A percentile compares a stretch with the other conserved stretches of the same genome.
These are phyloP conservation scores for Hypholoma fasciculare DNA, from an alignment of 768 basidiomycete species.

Conservation along the genomic window DNA sequence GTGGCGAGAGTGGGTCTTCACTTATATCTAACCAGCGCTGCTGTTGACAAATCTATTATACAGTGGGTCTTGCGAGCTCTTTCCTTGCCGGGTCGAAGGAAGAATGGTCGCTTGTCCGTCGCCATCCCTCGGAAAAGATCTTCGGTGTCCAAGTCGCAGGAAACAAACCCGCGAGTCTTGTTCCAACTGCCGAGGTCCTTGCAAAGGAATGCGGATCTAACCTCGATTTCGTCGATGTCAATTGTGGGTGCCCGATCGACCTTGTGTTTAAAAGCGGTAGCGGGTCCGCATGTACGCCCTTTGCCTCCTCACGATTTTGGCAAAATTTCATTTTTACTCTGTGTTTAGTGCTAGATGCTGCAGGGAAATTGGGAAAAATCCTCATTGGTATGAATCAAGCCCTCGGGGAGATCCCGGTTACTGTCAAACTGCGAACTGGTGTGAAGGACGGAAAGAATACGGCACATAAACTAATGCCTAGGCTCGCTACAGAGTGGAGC, in stretches of 20 bases:
- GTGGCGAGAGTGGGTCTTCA: conserved; percentile 75
- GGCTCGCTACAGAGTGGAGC: conserved; percentile 56
- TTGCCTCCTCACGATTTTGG: not conserved
- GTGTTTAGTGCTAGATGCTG: conserved; percentile 74
- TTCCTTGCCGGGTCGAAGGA: conserved; percentile 87
- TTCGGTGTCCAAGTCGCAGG: conserved; percentile 96
- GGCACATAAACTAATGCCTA: conserved; percentile 90
- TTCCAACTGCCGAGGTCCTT: conserved; percentile 80
- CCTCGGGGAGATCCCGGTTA: conserved; percentile 88
- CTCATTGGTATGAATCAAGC: conserved; percentile 90
- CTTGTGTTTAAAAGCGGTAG: conserved; percentile 90
- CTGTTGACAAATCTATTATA: conserved; percentile 1
- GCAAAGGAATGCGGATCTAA: conserved; percentile 62
- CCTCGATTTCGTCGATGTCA: conserved; percentile 92
- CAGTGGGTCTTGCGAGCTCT: conserved; percentile 92
- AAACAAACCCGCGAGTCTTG: conserved; percentile 77
- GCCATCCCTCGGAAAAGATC: conserved; percentile 82
- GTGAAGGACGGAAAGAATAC: conserved; percentile 86
- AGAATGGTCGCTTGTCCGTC: conserved; percentile 91
- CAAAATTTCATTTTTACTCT: not conserved
- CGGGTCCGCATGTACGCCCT: conserved; percentile 78
- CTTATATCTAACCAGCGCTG: not conserved
- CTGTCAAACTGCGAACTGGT: conserved; percentile 90
- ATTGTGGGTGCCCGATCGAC: conserved; percentile 98
- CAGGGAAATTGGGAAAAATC: conserved; percentile 82